phyloP scores from a whole-genome alignment of 352 stramenopile species.

The Phytophthora aleatoria region DNA sequence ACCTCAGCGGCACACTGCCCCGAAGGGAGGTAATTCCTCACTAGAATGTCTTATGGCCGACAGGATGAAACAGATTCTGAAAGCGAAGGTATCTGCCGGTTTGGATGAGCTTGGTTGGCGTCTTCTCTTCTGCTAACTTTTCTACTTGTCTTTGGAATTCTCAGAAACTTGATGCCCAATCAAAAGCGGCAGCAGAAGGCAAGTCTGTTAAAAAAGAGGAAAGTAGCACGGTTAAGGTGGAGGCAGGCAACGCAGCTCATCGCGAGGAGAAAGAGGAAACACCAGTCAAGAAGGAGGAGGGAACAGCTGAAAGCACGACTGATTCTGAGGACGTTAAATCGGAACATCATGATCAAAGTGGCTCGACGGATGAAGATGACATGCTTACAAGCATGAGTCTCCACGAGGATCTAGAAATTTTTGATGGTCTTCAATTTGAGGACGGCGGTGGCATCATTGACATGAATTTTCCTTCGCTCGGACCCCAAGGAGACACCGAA shows the following conservation, averaged over 20 bases:
- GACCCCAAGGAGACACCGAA: slow-evolving; percentile 29
- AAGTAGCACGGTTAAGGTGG: slow-evolving; percentile 11
- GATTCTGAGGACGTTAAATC: slow-evolving; percentile 48
- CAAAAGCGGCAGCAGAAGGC: slow-evolving; percentile 11
- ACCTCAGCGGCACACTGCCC: slow-evolving; percentile 37
- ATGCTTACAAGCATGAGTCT: slow-evolving; percentile 75
- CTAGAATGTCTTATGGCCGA: slow-evolving; percentile 50
- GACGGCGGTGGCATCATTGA: slow-evolving; percentile 83
- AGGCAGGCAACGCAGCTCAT: slow-evolving; percentile 11
- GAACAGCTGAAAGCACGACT: slow-evolving; percentile 21
- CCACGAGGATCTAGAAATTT: slow-evolving; percentile 82
- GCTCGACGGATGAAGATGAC: slow-evolving; percentile 53
- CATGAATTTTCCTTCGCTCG: slow-evolving; percentile 48
- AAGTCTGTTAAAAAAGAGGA: slow-evolving; percentile 23
- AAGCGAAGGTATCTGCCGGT: slow-evolving; percentile 41
- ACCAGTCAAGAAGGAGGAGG: slow-evolving; percentile 31
- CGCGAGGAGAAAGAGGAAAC: slow-evolving; percentile 15
- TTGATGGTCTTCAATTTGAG: slow-evolving; percentile 88
- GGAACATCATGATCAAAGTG: slow-evolving; percentile 21
- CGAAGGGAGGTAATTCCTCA: slow-evolving; percentile 35
- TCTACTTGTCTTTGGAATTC: not conserved
- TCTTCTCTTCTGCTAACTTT: not conserved
- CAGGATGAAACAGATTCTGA: slow-evolving; percentile 53
- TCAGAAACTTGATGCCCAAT: slow-evolving; percentile 27
- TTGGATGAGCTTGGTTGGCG: not conserved